Evolutionary conservation across 306 rosid species (phyloP), one percentile per base, ranked within the genome.

Genomic region (Carpinus viminea): DNA sequence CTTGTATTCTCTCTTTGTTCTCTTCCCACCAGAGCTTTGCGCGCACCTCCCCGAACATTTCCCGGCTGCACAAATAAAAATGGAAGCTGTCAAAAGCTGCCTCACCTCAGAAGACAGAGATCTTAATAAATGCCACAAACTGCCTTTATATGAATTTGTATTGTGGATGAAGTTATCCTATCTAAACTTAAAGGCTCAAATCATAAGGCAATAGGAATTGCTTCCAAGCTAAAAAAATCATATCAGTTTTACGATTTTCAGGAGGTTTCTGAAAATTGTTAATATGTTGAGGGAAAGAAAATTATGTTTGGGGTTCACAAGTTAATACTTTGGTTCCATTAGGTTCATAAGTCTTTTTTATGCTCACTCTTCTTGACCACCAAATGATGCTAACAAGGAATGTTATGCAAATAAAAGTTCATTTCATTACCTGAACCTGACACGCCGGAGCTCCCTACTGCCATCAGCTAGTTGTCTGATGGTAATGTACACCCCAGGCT

Each of bases 1-100:
- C 88, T 72, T 89, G 93, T 82, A 95, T 88, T 78, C 99, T 91
- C 51, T 87, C 99, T 73, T 88, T 88, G 85, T 96, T 96, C 31
- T 85, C 91, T 24, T 91, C 97, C 99, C 99, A 96, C 99, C 99
- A 96, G 9, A 51, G 75, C 87, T 88, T 91, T 0, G 99, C 99
- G 11, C 81, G 78, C 62, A 83, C 83, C 82, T 93, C 96, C 54
- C 93, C 97, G 61, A 96, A 96, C 79, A 69, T 87, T 81, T 91
- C 93, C 0, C 97, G 98, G 82, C 99, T 96, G 94, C 81, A 21
- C 48, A 80, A 4, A 80, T 73, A 70, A 62, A 70, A 1, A 43
- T 2, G 56, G 8, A 59, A 46, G 43, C 26, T 36, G 71, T 83
- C 61, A 81, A 70, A 61, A 60, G 68, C 76, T 52, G 50, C 28